Percentiles rank a stretch among this genome's conserved stretches.
phyloP scores from a whole-genome alignment of 768 basidiomycete genomes.

The Suillus lakei region DNA sequence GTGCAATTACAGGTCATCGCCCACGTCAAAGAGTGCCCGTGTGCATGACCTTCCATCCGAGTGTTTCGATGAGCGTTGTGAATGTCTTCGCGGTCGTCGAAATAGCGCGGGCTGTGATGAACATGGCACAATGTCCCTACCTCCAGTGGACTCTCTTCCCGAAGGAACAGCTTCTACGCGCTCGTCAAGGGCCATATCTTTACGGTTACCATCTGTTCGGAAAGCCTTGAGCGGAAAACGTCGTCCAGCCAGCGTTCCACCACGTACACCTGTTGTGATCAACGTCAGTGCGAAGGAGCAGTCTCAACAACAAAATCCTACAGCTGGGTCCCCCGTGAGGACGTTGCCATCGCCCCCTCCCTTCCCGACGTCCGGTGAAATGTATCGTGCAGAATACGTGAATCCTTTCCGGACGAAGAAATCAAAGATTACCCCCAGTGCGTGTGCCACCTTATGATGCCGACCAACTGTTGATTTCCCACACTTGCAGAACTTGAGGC shows the following conservation, averaged over 20 bases:
- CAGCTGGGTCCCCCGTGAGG: neutral
- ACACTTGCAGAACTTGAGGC: neutral
- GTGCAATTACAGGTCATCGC: neutral
- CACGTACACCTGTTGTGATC: neutral
- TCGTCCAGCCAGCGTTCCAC: conserved; percentile 12
- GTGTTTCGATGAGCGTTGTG: neutral
- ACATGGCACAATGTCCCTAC: neutral
- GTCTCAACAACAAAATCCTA: neutral
- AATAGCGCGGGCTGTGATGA: conserved; percentile 11
- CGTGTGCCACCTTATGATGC: neutral
- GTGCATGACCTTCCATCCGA: conserved; percentile 11
- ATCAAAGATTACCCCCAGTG: conserved; percentile 16
- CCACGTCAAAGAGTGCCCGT: neutral
- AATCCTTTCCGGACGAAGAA: conserved; percentile 22
- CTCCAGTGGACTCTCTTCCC: neutral
- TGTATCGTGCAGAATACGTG: conserved; percentile 18
- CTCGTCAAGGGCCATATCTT: conserved; percentile 4
- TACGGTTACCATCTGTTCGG: conserved; percentile 16
- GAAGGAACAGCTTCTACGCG: conserved; percentile 1
- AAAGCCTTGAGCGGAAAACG: conserved; percentile 12
- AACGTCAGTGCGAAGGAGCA: conserved; percentile 1
- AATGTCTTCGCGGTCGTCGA: conserved; percentile 19
- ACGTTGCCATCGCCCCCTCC: neutral
- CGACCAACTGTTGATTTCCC: too few relatives aligned
- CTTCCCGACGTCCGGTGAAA: conserved; percentile 7